Evolutionary conservation across 768 basidiomycete genomes (phyloP), one percentile per base, ranked within the genome.

Genomic region (Termitomyces sp.): DNA sequence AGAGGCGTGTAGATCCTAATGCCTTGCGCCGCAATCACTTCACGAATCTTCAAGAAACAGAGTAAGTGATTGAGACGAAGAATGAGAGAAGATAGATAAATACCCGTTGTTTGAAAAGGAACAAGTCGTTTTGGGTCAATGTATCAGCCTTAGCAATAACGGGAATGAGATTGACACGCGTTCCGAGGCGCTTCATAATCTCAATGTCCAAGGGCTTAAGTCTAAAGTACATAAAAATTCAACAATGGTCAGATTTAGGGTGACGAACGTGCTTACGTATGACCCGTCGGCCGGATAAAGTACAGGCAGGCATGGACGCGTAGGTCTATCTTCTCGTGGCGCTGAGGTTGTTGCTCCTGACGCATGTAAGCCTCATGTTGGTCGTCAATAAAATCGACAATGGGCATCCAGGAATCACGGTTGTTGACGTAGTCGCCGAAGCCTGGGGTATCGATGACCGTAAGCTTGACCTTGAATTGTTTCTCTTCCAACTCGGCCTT

Each of bases 361-460:
- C 92, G 83, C 92, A 94, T 94, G 70, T 93, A 94, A 13, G 89
- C 88, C 69, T 96, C 92, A 69, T 94, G 92, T 75, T 94, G 92
- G 79, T 94, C 92, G 70, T 94, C 92, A 64, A 97, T 94, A 73
- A 98, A 98, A 73, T 99, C 96, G 70, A 99, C 88, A 65, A 99
- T 98, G 54, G 97, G 97, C 30, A 85, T 82, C 97, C 97, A 99
- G 20, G 93, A 95, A 73, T 98, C 97, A 56, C 93, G 86, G 84
- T 99, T 99, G 91, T 99, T 99, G 77, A 99, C 96, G 68, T 98
- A 98, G 88, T 99, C 97, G 38, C 97, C 97, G 62, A 98, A 99
- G 30, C 97, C 97, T 55, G 97, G 97, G 11, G 96, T 98, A 74
- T 99, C 97, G 63, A 99, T 96, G 70, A 98, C 97, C 18, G 91